Evolutionary conservation across 2,329 filamentous ascomycete species (phyloP).

Genomic region (Penicillium brasilianum): DNA sequence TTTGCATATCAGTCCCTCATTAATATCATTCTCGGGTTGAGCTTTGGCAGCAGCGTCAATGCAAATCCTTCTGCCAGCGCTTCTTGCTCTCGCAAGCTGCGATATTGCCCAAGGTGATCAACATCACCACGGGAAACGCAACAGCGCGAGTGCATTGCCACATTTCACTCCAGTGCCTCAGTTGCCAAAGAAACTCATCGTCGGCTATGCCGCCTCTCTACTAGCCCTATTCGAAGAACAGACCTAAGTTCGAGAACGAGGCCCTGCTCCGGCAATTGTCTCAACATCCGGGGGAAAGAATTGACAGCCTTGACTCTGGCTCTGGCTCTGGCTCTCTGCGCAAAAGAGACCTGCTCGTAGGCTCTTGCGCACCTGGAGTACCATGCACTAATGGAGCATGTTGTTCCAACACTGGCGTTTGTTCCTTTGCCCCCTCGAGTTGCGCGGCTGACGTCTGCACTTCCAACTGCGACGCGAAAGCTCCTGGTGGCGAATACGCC

Average conservation of each 20-base stretch:
- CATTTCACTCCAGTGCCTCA: slow-evolving; percentile 2
- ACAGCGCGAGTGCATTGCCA: background rate
- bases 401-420: slow-evolving; percentile 9
- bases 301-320: slow-evolving; percentile 7
- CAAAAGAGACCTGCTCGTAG: slow-evolving; percentile 2
- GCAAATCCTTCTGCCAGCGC: slow-evolving; percentile 8
- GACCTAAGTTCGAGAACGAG: slow-evolving; percentile 8
- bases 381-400: slow-evolving; percentile 8
- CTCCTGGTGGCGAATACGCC: slow-evolving; percentile 6
- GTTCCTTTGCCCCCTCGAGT: slow-evolving; percentile 8
- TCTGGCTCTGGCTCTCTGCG: slow-evolving; percentile 6
- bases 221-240: slow-evolving; percentile 5
- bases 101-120: slow-evolving; percentile 1
- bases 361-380: slow-evolving; percentile 7
- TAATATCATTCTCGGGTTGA: background rate
- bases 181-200: slow-evolving; percentile 7
- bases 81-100: slow-evolving; percentile 12
- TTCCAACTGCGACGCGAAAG: slow-evolving; percentile 9
- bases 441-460: slow-evolving; percentile 5
- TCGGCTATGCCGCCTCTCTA: slow-evolving; percentile 8
- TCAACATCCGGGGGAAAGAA: slow-evolving; percentile 7
- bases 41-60: slow-evolving; percentile 6
- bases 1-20: background rate
- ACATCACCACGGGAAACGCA: slow-evolving; percentile 1
- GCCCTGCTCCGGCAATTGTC: slow-evolving; percentile 4